Conservation (phyloP, 176 grass and related monocot species). For the Thalia dealbata region DNA sequence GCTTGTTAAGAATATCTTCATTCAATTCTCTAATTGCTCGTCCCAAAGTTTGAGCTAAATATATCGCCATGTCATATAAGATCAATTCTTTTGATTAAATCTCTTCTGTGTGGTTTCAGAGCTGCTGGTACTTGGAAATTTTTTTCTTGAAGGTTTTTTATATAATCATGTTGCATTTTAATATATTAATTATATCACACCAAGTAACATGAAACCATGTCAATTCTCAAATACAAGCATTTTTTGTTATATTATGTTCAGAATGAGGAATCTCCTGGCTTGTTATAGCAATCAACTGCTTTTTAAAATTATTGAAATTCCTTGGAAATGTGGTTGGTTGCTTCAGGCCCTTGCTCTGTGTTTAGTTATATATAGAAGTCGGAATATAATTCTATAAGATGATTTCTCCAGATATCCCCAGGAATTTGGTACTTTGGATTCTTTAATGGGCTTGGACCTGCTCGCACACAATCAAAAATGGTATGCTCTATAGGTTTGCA, state of each 20-base stretch:
- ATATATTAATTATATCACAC: too few relatives aligned
- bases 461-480: constrained; percentile 97
- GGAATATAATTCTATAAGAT: background rate
- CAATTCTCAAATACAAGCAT: too few relatives aligned
- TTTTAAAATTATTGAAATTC: background rate
- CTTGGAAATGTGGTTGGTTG: background rate
- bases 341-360: background rate
- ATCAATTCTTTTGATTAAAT: background rate
- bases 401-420: constrained; percentile 48
- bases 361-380: background rate
- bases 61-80: background rate
- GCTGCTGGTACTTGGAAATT: too few relatives aligned
- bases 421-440: constrained; percentile 91
- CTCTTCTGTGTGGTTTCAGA: background rate
- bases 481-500: constrained; percentile 27
- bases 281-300: background rate
- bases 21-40: background rate
- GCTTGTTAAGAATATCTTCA: background rate
- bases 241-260: too few relatives aligned
- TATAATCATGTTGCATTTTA: too few relatives aligned
- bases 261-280: too few relatives aligned
- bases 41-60: background rate
- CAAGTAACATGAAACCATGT: too few relatives aligned
- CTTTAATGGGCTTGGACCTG: constrained; percentile 85
- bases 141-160: too few relatives aligned